Percentiles rank a stretch among this genome's conserved stretches.
phyloP scores from a whole-genome alignment of 805 yeast species.

The Yarrowia porcina region DNA sequence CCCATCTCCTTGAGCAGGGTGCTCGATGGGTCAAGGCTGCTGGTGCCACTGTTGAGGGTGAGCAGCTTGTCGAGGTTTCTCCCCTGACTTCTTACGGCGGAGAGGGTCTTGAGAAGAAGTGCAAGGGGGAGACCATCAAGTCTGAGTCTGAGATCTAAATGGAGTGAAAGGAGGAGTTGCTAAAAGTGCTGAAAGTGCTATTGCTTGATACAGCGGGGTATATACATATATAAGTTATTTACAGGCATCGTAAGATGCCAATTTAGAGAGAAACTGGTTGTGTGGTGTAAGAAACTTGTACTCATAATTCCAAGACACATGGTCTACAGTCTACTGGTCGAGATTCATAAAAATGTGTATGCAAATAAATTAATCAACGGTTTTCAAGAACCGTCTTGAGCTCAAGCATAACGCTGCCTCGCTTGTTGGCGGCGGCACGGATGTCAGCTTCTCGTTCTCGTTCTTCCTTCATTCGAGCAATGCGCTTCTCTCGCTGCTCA shows the following conservation, averaged over 20 bases:
- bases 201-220: constrained; percentile 5
- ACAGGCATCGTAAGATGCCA: background rate
- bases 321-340: background rate
- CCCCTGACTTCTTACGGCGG: constrained; percentile 71
- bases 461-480: constrained; percentile 30
- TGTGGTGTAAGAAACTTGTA: too few species aligned
- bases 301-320: too few species aligned
- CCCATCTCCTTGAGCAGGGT: constrained; percentile 61
- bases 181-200: background rate
- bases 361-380: constrained; percentile 23
- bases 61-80: constrained; percentile 67
- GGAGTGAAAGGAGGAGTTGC: background rate
- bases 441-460: constrained; percentile 29
- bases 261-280: background rate
- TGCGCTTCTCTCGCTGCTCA: constrained; percentile 31
- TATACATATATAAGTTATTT: constrained; percentile 24
- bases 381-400: constrained; percentile 31
- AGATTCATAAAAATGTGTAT: background rate
- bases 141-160: constrained; percentile 16
- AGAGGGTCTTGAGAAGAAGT: constrained; percentile 57
- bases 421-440: constrained; percentile 26
- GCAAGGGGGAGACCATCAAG: constrained; percentile 44
- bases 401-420: constrained; percentile 32
- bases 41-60: constrained; percentile 58
- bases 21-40: constrained; percentile 67